Evolutionary conservation across 768 basidiomycete genomes (phyloP).

Genomic region (Hortiboletus campestris): DNA sequence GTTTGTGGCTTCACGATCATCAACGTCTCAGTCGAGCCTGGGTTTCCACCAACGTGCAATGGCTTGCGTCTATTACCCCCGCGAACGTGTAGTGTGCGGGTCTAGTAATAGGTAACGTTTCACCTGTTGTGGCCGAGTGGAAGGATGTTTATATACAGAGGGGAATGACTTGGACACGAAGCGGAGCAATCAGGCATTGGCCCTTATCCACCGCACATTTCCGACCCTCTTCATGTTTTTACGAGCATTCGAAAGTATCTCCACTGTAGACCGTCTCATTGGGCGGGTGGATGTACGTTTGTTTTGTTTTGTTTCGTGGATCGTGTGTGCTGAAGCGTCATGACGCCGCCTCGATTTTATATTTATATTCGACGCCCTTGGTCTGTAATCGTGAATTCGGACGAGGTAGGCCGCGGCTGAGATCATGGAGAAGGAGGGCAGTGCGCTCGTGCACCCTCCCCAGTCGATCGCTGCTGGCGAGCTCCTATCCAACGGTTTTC

Average conservation of each 20-base stretch:
- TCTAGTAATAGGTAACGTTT: no score
- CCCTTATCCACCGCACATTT: neutral
- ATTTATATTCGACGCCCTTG: neutral
- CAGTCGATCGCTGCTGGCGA: conserved; percentile 51
- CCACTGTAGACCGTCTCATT: neutral
- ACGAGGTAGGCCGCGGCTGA: conserved; percentile 49
- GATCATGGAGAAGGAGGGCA: conserved; percentile 60
- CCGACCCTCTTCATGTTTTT: neutral
- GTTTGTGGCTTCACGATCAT: no score
- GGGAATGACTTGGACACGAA: no score
- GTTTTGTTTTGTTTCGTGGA: neutral
- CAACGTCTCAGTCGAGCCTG: no score
- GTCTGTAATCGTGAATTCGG: neutral
- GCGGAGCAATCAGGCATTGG: neutral
- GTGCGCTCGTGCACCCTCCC: conserved; percentile 48
- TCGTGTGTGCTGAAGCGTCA: neutral
- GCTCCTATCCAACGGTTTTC: conserved; percentile 50
- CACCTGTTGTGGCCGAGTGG: no score
- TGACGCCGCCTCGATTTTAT: neutral
- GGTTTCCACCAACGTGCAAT: no score
- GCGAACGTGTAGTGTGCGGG: no score
- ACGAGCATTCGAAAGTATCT: neutral
- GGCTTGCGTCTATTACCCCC: no score
- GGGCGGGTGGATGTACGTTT: conserved; percentile 20
- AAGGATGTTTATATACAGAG: no score